These are phyloP conservation scores for Amanita subjunquillea DNA, from an alignment of 768 basidiomycete species.

Conservation along the genomic window DNA sequence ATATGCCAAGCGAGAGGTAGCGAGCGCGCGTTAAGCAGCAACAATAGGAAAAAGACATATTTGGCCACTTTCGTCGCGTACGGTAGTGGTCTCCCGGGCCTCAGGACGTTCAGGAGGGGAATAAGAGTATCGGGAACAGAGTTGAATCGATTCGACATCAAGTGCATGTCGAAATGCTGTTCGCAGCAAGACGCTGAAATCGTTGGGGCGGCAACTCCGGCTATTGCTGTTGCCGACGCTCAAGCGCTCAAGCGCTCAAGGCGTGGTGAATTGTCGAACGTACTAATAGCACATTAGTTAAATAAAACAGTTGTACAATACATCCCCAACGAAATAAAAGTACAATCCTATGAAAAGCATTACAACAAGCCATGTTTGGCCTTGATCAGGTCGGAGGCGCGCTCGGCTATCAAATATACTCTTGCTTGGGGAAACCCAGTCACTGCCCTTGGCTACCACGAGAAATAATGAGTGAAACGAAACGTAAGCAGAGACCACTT, in stretches of 20 bases:
- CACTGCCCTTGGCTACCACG: not conserved
- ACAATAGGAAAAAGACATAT: constrained; percentile 31
- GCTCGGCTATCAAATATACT: constrained; percentile 23
- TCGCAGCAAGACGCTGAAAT: not conserved
- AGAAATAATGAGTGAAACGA: not conserved
- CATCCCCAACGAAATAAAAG: too few species aligned
- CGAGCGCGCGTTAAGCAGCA: constrained; percentile 51
- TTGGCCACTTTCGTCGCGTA: constrained; percentile 19
- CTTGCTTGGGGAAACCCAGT: constrained; percentile 18
- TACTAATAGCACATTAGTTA: too few species aligned
- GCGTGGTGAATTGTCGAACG: too few species aligned
- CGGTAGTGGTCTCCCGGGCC: not conserved
- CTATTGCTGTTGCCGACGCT: not conserved
- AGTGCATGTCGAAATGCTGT: not conserved
- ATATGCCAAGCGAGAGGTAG: constrained; percentile 61
- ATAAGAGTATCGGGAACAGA: too few species aligned
- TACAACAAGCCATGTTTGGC: not conserved
- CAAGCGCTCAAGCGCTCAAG: not conserved
- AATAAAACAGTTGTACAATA: too few species aligned
- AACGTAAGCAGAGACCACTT: constrained; percentile 4
- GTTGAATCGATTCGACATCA: not conserved
- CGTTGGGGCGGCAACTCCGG: not conserved
- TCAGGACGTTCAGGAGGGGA: not conserved
- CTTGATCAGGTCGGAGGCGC: constrained; percentile 24
- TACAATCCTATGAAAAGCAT: too few species aligned